A percentile compares a stretch with the other conserved stretches of the same genome.
These are phyloP conservation scores for Lachancea sp. DNA, from an alignment of 805 yeast genomes.

Conservation along the genomic window DNA sequence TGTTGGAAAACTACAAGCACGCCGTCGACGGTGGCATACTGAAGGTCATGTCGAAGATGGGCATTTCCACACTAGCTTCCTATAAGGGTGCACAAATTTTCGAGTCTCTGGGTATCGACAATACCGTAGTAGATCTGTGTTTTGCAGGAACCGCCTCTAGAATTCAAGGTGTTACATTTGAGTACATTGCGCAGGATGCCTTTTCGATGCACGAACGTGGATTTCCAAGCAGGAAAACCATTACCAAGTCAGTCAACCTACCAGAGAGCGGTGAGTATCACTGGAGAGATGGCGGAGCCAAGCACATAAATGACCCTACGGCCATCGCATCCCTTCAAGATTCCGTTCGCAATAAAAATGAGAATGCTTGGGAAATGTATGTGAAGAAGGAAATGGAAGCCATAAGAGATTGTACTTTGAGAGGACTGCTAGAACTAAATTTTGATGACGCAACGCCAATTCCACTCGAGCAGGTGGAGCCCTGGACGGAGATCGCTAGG, in stretches of 20 bases:
- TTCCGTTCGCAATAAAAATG: constrained; percentile 96
- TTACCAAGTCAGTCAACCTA: constrained; percentile 58
- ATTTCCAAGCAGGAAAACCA: constrained; percentile 68
- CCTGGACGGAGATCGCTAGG: constrained; percentile 98
- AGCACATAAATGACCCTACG: constrained; percentile 89
- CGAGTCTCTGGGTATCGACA: constrained; percentile 93
- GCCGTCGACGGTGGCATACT: constrained; percentile 87
- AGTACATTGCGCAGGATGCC: constrained; percentile 94
- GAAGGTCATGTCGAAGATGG: constrained; percentile 99
- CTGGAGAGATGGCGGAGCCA: constrained; percentile 98
- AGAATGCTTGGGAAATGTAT: constrained; percentile 84
- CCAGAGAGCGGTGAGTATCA: constrained; percentile 97
- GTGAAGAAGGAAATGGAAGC: constrained; percentile 88
- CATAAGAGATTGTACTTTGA: constrained; percentile 82
- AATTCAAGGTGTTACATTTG: constrained; percentile 92
- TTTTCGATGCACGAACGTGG: constrained; percentile 91
- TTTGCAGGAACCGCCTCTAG: constrained; percentile 97
- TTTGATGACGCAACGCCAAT: constrained; percentile 63
- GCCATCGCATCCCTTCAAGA: constrained; percentile 95
- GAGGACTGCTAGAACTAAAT: constrained; percentile 92
- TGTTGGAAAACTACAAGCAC: constrained; percentile 72
- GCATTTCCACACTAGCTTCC: constrained; percentile 96
- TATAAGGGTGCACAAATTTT: constrained; percentile 98
- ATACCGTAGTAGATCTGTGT: constrained; percentile 90
- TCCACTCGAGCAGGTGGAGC: constrained; percentile 97